phyloP scores from a whole-genome alignment of 2,329 filamentous ascomycete genomes.

The Teratosphaeria nubilosa region DNA sequence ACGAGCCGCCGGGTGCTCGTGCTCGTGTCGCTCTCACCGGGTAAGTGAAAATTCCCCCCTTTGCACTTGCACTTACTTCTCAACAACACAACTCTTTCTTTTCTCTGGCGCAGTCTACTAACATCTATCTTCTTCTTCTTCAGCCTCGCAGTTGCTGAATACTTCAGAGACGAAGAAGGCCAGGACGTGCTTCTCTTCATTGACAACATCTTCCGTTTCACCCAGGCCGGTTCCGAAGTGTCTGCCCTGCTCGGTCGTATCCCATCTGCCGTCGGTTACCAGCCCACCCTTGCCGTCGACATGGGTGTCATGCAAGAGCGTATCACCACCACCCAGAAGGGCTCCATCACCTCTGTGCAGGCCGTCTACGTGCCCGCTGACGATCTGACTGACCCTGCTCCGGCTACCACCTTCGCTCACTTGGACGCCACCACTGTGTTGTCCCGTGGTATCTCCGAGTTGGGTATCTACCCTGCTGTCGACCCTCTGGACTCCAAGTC shows the following conservation, averaged over 20 bases:
- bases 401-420: slow-evolving; percentile 98
- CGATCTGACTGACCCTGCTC: slow-evolving; percentile 99
- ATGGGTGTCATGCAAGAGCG: slow-evolving; percentile 99
- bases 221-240: slow-evolving; percentile 99
- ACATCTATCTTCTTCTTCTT: too few relatives aligned
- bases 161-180: slow-evolving; percentile 61
- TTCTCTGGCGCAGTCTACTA: not conserved
- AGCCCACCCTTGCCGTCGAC: slow-evolving; percentile 94
- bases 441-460: slow-evolving; percentile 99
- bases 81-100: not conserved
- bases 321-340: slow-evolving; percentile 99
- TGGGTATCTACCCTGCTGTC: slow-evolving; percentile 99
- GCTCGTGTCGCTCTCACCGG: slow-evolving; percentile 98
- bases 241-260: slow-evolving; percentile 99
- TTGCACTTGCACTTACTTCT: not conserved
- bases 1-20: slow-evolving; percentile 98
- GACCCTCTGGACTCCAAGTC: slow-evolving; percentile 99
- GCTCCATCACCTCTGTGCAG: slow-evolving; percentile 99
- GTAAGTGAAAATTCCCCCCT: slow-evolving; percentile 3
- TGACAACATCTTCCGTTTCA: slow-evolving; percentile 99
- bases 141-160: slow-evolving; percentile 51
- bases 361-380: slow-evolving; percentile 99
- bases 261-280: slow-evolving; percentile 99
- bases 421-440: slow-evolving; percentile 99
- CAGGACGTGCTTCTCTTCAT: slow-evolving; percentile 99